Conservation (phyloP, 73 alveolate species). For the Paramecium bursaria region DNA sequence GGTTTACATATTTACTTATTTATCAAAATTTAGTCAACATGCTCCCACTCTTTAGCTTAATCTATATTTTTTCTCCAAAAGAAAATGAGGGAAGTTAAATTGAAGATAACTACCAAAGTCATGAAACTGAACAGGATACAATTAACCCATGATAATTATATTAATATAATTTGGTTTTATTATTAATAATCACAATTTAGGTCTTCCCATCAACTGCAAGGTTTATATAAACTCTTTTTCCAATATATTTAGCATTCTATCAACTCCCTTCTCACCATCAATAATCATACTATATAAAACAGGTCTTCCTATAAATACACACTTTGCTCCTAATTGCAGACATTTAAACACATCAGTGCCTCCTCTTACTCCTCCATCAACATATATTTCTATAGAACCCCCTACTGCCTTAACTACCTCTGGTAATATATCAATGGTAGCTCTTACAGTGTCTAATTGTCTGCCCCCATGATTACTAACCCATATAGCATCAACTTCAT, state of each 20-base stretch:
- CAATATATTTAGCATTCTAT: slow-evolving; percentile 74
- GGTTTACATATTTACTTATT: too few relatives aligned
- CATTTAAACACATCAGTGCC: slow-evolving; percentile 93
- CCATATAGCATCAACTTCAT: slow-evolving; percentile 88
- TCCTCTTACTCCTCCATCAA: slow-evolving; percentile 94
- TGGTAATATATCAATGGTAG: slow-evolving; percentile 79
- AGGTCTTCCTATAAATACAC: slow-evolving; percentile 94
- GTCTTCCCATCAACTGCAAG: slow-evolving; percentile 85
- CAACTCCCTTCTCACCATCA: slow-evolving; percentile 83
- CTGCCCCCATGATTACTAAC: slow-evolving; percentile 95
- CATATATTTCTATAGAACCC: slow-evolving; percentile 74
- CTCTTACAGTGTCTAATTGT: slow-evolving; percentile 82
- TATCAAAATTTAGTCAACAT: too few relatives aligned
- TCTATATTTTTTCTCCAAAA: too few relatives aligned
- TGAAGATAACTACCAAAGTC: too few relatives aligned
- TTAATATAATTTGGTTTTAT: too few relatives aligned
- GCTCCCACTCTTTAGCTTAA: too few relatives aligned
- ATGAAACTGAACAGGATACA: too few relatives aligned
- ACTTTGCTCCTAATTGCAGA: slow-evolving; percentile 89
- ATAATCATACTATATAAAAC: slow-evolving; percentile 79
- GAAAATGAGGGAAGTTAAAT: too few relatives aligned
- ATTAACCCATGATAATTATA: too few relatives aligned
- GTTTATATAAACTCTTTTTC: slow-evolving; percentile 81
- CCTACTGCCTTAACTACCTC: slow-evolving; percentile 70
- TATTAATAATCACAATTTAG: too few relatives aligned